Percentiles rank a stretch among this genome's conserved stretches.
phyloP scores from a whole-genome alignment of 169 alveolate species.

The Theileria parva region DNA sequence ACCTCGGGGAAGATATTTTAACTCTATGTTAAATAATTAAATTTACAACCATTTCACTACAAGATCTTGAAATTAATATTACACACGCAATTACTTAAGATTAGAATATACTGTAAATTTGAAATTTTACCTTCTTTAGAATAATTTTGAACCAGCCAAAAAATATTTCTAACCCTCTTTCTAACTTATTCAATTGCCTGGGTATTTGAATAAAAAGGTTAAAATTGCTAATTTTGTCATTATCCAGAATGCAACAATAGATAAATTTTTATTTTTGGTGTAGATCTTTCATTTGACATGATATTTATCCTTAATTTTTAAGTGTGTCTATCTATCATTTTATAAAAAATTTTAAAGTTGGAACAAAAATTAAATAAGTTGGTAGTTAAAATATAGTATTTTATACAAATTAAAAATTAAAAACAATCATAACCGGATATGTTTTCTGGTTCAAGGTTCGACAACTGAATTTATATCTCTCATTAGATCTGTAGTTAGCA shows the following conservation, averaged over 20 bases:
- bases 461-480: constrained; percentile 9
- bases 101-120: neutral
- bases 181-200: neutral
- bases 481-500: constrained; percentile 7
- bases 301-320: too few relatives aligned
- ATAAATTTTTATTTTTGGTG: too few relatives aligned
- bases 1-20: neutral
- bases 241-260: neutral
- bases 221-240: neutral
- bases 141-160: neutral
- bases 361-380: too few relatives aligned
- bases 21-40: neutral
- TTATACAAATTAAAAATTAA: too few relatives aligned
- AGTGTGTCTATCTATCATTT: neutral
- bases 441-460: neutral
- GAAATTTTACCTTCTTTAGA: neutral
- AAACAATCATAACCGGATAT: neutral
- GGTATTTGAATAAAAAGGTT: too few relatives aligned
- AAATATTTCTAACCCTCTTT: neutral
- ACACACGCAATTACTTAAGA: neutral
- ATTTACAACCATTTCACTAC: neutral
- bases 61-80: neutral
- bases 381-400: neutral
- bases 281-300: neutral
- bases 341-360: too few relatives aligned